phyloP scores from a whole-genome alignment of 169 alveolate species.

The Miamiensis avidus region DNA sequence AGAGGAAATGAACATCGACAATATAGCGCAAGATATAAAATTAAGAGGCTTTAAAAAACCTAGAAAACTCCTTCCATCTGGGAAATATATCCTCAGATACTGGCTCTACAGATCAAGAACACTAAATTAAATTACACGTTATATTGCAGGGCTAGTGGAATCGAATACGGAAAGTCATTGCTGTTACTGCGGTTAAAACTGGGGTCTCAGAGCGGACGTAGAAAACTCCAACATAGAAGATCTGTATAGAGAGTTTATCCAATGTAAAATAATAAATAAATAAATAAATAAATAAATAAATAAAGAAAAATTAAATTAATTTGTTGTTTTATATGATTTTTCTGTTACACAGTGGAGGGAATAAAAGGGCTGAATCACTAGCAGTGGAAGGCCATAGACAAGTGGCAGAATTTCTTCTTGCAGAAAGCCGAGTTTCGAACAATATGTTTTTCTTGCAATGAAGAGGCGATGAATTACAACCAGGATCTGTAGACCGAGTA shows the following conservation, averaged over 20 bases:
- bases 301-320: too few relatives aligned
- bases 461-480: background rate
- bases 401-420: background rate
- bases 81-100: background rate
- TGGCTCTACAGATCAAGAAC: background rate
- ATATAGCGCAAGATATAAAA: background rate
- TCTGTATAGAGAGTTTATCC: background rate
- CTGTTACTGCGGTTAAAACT: background rate
- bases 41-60: background rate
- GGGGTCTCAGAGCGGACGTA: background rate
- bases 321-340: too few relatives aligned
- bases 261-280: background rate
- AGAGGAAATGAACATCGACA: background rate
- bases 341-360: background rate
- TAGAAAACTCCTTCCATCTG: background rate
- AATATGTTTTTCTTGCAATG: background rate
- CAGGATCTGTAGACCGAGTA: too few relatives aligned
- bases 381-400: background rate
- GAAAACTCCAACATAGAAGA: background rate
- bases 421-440: background rate
- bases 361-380: background rate
- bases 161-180: background rate
- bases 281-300: too few relatives aligned
- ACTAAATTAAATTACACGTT: background rate
- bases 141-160: background rate